Conservation (phyloP, 345 rosid species). For the Angophora floribunda region DNA sequence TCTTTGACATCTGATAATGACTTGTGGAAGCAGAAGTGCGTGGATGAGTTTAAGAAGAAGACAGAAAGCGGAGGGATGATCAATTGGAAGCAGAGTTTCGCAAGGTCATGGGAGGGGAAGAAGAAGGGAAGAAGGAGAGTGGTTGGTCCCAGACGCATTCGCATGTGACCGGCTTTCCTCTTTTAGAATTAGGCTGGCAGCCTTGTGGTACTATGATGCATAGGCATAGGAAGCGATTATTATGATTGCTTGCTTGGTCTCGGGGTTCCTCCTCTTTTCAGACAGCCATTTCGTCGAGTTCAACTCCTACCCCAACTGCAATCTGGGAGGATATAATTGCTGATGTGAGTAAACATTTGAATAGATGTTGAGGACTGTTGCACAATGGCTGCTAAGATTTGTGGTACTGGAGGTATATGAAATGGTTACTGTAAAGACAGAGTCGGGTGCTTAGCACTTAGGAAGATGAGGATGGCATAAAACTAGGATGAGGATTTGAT, state of each 20-base stretch:
- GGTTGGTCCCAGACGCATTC: background rate
- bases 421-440: background rate
- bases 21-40: background rate
- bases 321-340: background rate
- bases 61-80: background rate
- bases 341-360: background rate
- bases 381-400: background rate
- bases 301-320: background rate
- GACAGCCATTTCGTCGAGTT: background rate
- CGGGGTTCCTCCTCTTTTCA: background rate
- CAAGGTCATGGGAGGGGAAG: background rate
- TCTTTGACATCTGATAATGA: background rate
- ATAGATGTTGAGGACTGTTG: background rate
- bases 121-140: background rate
- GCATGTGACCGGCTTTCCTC: background rate
- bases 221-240: background rate
- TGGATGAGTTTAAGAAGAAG: background rate
- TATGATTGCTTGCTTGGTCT: background rate
- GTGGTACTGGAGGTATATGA: background rate
- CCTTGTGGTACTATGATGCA: background rate
- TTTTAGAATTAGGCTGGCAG: background rate
- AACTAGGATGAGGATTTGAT: background rate
- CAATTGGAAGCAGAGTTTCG: background rate
- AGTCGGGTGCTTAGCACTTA: background rate
- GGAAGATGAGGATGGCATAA: background rate